Conservation (phyloP, 2,329 filamentous ascomycete genomes). For the Colletotrichum sp. region DNA sequence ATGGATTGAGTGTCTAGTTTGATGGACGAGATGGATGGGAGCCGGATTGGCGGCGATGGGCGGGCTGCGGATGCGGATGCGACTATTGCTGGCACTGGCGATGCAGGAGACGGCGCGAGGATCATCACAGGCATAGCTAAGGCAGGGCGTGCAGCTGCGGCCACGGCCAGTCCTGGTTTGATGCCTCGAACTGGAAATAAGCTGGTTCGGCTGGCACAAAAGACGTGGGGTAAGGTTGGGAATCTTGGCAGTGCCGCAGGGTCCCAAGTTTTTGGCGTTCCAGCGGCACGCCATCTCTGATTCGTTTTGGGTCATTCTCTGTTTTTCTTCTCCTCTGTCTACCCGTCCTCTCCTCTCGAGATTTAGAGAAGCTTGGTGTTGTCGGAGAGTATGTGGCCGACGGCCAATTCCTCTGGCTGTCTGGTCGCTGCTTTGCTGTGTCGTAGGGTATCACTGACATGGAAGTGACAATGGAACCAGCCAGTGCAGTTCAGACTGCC, state of each 20-base stretch:
- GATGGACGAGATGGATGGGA: background rate
- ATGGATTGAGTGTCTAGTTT: background rate
- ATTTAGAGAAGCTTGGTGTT: background rate
- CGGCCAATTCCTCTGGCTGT: background rate
- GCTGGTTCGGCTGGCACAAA: constrained; percentile 13
- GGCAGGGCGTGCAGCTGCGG: constrained; percentile 2
- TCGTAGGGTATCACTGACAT: background rate
- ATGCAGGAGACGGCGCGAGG: constrained; percentile 10
- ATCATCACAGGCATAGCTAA: constrained; percentile 19
- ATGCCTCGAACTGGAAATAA: constrained; percentile 19
- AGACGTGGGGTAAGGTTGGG: constrained; percentile 21
- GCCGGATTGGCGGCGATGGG: background rate
- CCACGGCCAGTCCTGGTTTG: constrained; percentile 5
- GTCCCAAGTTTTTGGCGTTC: constrained; percentile 14
- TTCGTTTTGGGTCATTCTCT: constrained; percentile 13
- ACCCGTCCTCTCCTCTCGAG: background rate
- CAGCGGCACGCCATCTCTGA: constrained; percentile 18
- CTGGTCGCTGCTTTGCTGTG: background rate
- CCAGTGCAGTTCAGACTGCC: background rate
- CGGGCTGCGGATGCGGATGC: background rate
- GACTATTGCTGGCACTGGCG: background rate
- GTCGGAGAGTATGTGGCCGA: background rate
- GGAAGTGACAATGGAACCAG: background rate
- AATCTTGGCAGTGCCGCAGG: constrained; percentile 17
- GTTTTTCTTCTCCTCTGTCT: background rate